phyloP scores from a whole-genome alignment of 2,329 filamentous ascomycete species.

The Alternaria arborescens region DNA sequence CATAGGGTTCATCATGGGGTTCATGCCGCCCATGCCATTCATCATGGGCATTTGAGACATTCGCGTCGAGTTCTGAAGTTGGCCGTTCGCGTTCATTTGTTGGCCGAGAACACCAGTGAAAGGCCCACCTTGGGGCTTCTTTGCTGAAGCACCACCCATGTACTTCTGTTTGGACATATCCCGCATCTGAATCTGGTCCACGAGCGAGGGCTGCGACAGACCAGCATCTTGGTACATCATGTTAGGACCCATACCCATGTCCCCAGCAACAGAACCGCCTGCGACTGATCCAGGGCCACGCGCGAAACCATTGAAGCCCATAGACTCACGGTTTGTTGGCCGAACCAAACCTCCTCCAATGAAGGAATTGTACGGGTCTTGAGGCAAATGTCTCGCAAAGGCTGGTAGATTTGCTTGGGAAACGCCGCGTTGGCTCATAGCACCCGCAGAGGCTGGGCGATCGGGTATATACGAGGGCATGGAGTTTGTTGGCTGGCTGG shows the following conservation, averaged over 20 bases:
- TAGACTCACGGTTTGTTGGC: slow-evolving; percentile 45
- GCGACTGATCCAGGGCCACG: slow-evolving; percentile 45
- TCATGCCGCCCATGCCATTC: slow-evolving; percentile 27
- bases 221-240: slow-evolving; percentile 45
- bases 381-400: slow-evolving; percentile 48
- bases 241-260: slow-evolving; percentile 26
- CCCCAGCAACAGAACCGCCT: slow-evolving; percentile 39
- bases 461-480: slow-evolving; percentile 49
- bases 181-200: slow-evolving; percentile 50
- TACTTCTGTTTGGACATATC: slow-evolving; percentile 50
- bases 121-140: slow-evolving; percentile 40
- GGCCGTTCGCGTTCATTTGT: slow-evolving; percentile 44
- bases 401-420: slow-evolving; percentile 38
- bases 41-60: slow-evolving; percentile 42
- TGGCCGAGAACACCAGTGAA: slow-evolving; percentile 47
- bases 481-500: slow-evolving; percentile 41
- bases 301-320: slow-evolving; percentile 49
- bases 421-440: slow-evolving; percentile 29
- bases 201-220: slow-evolving; percentile 42
- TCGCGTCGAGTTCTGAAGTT: slow-evolving; percentile 31
- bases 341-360: slow-evolving; percentile 48
- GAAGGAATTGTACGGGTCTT: slow-evolving; percentile 45
- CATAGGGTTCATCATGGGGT: slow-evolving; percentile 36
- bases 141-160: slow-evolving; percentile 46
- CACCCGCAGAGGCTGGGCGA: slow-evolving; percentile 46